These are phyloP conservation scores for Rhododendron simsii DNA, from an alignment of 148 eudicot genomes.

Conservation along the genomic window DNA sequence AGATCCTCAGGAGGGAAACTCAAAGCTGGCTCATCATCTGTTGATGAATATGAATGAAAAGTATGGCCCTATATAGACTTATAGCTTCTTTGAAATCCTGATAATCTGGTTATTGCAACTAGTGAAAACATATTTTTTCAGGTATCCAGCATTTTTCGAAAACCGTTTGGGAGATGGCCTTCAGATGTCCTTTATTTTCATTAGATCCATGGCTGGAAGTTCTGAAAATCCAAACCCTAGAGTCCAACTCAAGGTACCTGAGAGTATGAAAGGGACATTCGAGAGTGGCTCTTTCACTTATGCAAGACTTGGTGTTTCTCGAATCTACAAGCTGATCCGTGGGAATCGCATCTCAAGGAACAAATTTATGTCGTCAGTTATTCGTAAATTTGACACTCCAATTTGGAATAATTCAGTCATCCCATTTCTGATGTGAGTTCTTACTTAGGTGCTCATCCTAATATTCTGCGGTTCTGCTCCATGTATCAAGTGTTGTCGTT, in stretches of 20 bases:
- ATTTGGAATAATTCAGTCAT: constrained; percentile 52
- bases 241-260: constrained; percentile 35
- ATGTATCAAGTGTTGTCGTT: neutral
- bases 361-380: constrained; percentile 90
- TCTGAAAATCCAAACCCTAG: constrained; percentile 29
- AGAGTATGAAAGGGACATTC: constrained; percentile 50
- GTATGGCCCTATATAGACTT: constrained; percentile 35
- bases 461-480: neutral
- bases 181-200: constrained; percentile 84
- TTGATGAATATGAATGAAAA: constrained; percentile 95
- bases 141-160: constrained; percentile 90
- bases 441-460: constrained; percentile 2
- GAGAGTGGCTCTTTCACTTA: constrained; percentile 51
- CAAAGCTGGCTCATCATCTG: constrained; percentile 92
- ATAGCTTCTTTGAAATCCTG: neutral
- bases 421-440: constrained; percentile 73
- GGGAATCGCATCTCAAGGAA: constrained; percentile 82
- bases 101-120: constrained; percentile 23
- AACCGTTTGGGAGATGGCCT: constrained; percentile 99
- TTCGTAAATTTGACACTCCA: constrained; percentile 86
- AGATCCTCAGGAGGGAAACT: constrained; percentile 78
- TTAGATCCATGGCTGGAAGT: constrained; percentile 50
- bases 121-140: constrained; percentile 30
- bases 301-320: constrained; percentile 85
- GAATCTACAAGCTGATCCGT: constrained; percentile 94